These are phyloP conservation scores for Aphanomyces euteiches DNA, from an alignment of 352 stramenopile genomes.

Conservation along the genomic window DNA sequence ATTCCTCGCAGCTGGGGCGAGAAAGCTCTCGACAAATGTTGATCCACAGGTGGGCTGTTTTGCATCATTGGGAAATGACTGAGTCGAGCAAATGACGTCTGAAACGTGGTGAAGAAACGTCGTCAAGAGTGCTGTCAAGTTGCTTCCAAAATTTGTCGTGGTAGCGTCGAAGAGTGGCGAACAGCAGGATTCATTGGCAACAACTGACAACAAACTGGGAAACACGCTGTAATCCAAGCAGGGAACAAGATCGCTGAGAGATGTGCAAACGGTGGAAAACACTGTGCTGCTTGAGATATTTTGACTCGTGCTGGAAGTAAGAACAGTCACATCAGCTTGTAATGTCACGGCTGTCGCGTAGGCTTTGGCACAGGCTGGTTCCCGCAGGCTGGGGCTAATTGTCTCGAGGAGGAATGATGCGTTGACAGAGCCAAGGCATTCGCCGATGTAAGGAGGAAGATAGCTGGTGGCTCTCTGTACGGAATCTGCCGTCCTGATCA, in stretches of 20 bases:
- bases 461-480: background rate
- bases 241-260: background rate
- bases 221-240: too few species aligned
- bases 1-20: background rate
- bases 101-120: background rate
- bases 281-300: background rate
- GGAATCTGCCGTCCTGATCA: background rate
- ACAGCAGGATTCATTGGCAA: background rate
- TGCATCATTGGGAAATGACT: background rate
- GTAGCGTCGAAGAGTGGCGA: background rate
- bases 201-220: too few species aligned
- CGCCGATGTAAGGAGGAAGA: background rate
- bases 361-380: background rate
- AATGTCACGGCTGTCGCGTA: background rate
- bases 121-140: background rate
- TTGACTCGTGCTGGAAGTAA: background rate
- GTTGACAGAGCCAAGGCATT: slow-evolving; percentile 4
- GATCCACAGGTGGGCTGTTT: background rate
- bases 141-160: background rate
- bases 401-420: background rate
- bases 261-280: background rate
- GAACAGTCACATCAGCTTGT: background rate
- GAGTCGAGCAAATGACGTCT: slow-evolving; percentile 1
- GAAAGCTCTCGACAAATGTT: slow-evolving; percentile 10
- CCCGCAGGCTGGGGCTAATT: background rate